Evolutionary conservation across 2,329 filamentous ascomycete genomes (phyloP), one percentile per base, ranked within the genome.

Genomic region (Xylariaceae sp.): DNA sequence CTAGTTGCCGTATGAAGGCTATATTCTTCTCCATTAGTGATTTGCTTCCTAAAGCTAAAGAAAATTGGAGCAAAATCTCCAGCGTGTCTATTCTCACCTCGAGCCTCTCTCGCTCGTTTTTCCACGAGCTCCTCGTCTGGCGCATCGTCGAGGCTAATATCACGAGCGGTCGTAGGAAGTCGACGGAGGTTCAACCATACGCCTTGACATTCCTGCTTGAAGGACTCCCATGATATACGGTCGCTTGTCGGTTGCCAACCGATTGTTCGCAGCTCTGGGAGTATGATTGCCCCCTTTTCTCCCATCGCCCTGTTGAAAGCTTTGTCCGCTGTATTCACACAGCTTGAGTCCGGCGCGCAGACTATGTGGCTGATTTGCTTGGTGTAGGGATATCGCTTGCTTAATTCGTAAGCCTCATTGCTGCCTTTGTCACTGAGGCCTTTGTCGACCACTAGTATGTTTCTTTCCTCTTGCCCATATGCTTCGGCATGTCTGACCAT

Each of bases 231-330:
- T 2, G 74, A 61, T 23, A 76, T 80, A 1, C 90, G 90, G 1
- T 79, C 84, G 62, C 95, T 88, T 65, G 87, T 90, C 0, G 86
- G 82, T 19, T 82, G 69, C 45, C 81, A 75, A 11, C 79, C 83
- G 0, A 87, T 82, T 65, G 95, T 90, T 66, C 95, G 90, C 4
- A 89, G 68, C 50, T 86, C 80, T 0, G 89, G 87, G 8, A 91
- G 67, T 2, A 83, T 79, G n/a, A 83, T 66, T 42, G 93, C 74
- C 41, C 37, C 74, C 58, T 63, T 59, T 6, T 63, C 61, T 2
- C 48, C 42, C 12, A 69, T 53, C 39, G 80, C 69, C 0, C 77
- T 69, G 25, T 73, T 75, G 66, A 95, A 92, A 37, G 77, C 76
- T 42, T 81, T 67, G 16, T 88, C 71, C 14, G 84, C 82, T 2